Evolutionary conservation across 139 green algal species (phyloP), one percentile per base, ranked within the genome.

Genomic region (Astrephomene gubernaculifera): DNA sequence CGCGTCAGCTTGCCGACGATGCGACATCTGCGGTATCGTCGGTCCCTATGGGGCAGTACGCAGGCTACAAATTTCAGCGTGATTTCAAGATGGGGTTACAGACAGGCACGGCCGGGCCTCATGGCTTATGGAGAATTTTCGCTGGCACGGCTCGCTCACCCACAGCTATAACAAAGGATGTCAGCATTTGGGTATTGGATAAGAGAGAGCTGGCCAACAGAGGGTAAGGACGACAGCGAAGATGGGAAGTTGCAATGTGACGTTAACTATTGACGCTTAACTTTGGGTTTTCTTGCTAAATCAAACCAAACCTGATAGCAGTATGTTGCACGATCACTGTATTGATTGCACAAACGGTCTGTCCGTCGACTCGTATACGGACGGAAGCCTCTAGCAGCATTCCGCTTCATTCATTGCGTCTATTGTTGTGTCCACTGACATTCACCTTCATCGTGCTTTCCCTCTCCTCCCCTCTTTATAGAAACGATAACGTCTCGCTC

Each of bases 141-240:
- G 49, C 82, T 0, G 86, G 39, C 44, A 38, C n/a, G 0, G 71
- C 71, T 6, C 45, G 71, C 7, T 65, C 71, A 3, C 17, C 44
- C 2, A 33, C 10, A 24, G 87, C 90, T 3, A 82, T 89, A 0
- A 72, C 90, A 22, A 83, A 81, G 2, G 78, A 91, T 36, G 95
- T 95, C 2, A 90, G 86, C 44, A 89, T 95, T 2, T 97, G 95
- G 95, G 88, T 96, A 3, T 81, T 97, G 33, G 93, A 97, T 86
- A 97, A 97, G 89, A 76, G 82, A 3, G 35, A 75, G 25, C 83
- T 95, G 10, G 52, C 78, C 1, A 63, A 79, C 71, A 90, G 91
- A 43, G 76, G 85, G 82, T 87, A 71, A 74, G 74, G n/a, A 2
- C 19, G 17, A 2, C 64, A 52, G 43, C 67, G 74, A 19, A 57